A percentile compares a stretch with the other conserved stretches of the same genome.
These are phyloP conservation scores for Bombardia bombarda DNA, from an alignment of 495 filamentous ascomycete genomes.

Conservation along the genomic window DNA sequence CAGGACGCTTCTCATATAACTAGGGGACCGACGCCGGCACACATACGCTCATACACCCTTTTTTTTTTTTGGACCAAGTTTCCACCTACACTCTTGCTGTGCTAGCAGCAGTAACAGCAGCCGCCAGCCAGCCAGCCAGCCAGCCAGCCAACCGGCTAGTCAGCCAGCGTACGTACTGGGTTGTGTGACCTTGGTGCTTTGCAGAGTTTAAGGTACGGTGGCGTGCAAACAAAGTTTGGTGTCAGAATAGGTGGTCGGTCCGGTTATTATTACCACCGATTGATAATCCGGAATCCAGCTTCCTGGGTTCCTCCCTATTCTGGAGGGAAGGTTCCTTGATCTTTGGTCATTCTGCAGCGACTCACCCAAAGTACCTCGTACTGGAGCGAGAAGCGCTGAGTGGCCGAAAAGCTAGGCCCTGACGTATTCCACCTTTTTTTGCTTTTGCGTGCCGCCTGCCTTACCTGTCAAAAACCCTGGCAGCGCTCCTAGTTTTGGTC, in stretches of 20 bases:
- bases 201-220: no score
- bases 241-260: constrained; percentile 7
- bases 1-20: no score
- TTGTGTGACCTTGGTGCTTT: no score
- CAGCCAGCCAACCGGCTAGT: no score
- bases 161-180: no score
- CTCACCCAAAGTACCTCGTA: not conserved
- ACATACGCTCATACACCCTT: no score
- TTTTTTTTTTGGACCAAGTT: no score
- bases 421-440: constrained; percentile 11
- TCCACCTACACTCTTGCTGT: no score
- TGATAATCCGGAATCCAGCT: constrained; percentile 9
- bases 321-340: not conserved
- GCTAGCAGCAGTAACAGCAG: no score
- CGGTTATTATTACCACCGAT: constrained; percentile 12
- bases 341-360: constrained; percentile 14
- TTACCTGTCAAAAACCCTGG: constrained; percentile 1
- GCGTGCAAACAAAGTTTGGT: constrained; percentile 8
- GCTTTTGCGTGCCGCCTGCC: constrained; percentile 13
- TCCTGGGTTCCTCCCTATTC: constrained; percentile 3
- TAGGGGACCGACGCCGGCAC: no score
- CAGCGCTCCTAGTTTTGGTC: no score
- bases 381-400: constrained; percentile 4
- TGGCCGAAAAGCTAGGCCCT: constrained; percentile 6
- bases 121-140: no score